Evolutionary conservation across 73 alveolate species (phyloP), one percentile per base, ranked within the genome.

Genomic region (Halteria grandinella): DNA sequence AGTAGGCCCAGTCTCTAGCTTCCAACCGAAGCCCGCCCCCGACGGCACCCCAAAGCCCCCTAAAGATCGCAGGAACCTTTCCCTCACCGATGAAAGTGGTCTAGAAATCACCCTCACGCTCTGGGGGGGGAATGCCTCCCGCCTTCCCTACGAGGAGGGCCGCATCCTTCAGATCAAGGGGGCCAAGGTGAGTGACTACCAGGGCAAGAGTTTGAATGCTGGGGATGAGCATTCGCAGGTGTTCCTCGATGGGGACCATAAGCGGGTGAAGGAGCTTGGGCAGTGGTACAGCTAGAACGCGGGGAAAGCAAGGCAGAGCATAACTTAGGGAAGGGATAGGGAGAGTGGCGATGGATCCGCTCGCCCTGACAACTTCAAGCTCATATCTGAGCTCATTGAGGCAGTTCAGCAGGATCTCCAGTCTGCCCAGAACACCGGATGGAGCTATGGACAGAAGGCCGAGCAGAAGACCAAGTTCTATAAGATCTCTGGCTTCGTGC

Each of bases 61-160:
- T 0, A 74, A 63, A 33, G 81, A 72, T 29, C 83, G 82, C 40
- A 59, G 91, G 50, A 29, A 48, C 20, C 27, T 70, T 14, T 51
- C 21, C 21, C n/a, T 87, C 20, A 72, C 76, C 3, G 95, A 88
- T 33, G 86, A 75, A 23, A 47, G 80, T 32, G 85, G 85, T 0
- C 18, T 75, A 57, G 39, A 66, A 18, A 69, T 75, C 33, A 21
- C 27, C 17, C 52, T 84, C 24, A 54, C 84, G 12, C 55, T 84
- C 14, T 84, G 93, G 93, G 93, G 93, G 24, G 53, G 23, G 8
- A 20, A 32, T 20, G 79, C 93, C 32, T 31, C 47, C 2, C 36
- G 15, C n/a, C 24, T 27, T 15, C 47, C 24, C 7, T 33, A 21
- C 43, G 8, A 60, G 41, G 75, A 27, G 21, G 93, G 93, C 6